Conservation (phyloP, 495 filamentous ascomycete species). For the Hyaloscypha variabilis region DNA sequence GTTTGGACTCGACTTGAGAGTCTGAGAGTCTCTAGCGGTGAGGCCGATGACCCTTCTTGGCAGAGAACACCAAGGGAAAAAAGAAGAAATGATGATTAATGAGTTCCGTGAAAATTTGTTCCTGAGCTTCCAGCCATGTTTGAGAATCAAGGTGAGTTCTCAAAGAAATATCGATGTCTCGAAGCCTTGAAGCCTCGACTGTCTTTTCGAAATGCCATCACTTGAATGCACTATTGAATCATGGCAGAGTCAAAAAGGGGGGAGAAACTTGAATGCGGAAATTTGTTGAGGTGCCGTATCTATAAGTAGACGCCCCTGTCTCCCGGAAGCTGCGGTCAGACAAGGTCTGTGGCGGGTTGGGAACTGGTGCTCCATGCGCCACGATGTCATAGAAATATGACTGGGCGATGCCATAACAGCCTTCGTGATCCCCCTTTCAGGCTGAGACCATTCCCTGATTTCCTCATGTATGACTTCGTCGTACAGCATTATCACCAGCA, state of each 20-base stretch:
- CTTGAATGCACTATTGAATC: neutral
- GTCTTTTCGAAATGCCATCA: neutral
- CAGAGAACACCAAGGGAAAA: too few species aligned
- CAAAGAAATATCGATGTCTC: neutral
- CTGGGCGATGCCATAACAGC: neutral
- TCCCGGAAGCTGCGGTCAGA: neutral
- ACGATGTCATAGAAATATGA: neutral
- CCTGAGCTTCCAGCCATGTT: neutral
- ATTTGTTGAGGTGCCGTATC: neutral
- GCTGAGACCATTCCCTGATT: neutral
- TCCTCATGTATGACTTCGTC: neutral
- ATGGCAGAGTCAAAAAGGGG: neutral
- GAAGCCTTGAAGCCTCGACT: neutral
- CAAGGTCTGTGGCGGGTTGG: neutral
- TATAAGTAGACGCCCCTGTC: neutral
- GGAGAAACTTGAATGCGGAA: neutral
- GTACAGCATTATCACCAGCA: neutral
- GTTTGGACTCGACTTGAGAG: too few species aligned
- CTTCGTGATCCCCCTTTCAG: neutral
- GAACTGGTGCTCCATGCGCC: neutral
- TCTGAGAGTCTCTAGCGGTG: too few species aligned
- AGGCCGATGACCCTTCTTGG: too few species aligned
- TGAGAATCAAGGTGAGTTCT: neutral
- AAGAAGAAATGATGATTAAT: neutral
- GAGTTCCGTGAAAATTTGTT: neutral